Evolutionary conservation across 495 filamentous ascomycete genomes (phyloP).

Genomic region (Tuber melanosporum): DNA sequence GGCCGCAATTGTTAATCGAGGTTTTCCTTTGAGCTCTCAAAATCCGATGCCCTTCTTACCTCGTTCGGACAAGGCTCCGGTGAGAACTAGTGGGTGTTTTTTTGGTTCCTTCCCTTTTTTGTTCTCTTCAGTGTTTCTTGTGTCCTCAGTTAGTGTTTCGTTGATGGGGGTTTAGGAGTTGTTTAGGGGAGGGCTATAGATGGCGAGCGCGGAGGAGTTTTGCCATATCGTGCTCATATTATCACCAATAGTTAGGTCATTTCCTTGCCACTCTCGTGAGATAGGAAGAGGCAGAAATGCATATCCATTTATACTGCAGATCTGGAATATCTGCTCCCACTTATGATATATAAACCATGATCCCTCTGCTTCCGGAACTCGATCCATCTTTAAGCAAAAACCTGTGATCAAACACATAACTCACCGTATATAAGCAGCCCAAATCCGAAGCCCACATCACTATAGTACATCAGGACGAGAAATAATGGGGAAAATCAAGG

Average conservation of each 20-base stretch:
- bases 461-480: no score
- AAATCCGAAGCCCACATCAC: no score
- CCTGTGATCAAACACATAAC: neutral
- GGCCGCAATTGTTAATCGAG: no score
- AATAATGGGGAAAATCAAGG: no score
- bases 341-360: neutral
- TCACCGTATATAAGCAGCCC: neutral
- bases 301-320: neutral
- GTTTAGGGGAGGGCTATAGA: no score
- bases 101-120: neutral
- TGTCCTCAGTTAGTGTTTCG: neutral
- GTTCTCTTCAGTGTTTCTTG: neutral
- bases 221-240: neutral
- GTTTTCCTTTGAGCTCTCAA: no score
- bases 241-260: neutral
- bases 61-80: no score
- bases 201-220: no score
- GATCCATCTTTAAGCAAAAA: neutral
- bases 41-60: no score
- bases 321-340: no score
- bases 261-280: neutral
- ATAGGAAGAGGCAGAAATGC: neutral
- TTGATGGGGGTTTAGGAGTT: neutral
- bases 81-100: neutral
- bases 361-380: neutral